A percentile compares a stretch with the other conserved stretches of the same genome.
Evolutionary conservation across 2,329 filamentous ascomycete species (phyloP).

Genomic region (Clarireedia hainanense): DNA sequence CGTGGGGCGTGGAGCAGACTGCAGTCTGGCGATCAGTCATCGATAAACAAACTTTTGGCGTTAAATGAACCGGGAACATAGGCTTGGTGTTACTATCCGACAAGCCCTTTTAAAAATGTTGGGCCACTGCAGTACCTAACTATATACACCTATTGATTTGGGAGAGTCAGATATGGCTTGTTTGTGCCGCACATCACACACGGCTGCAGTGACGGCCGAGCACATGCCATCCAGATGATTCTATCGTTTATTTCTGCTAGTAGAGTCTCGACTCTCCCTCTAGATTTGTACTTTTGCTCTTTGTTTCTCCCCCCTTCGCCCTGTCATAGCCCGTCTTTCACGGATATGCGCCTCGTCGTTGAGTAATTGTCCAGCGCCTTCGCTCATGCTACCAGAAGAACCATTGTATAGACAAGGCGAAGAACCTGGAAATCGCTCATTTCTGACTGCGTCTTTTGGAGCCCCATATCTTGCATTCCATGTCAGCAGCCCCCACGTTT

Average conservation of each 20-base stretch:
- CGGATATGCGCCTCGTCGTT: no score
- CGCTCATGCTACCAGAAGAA: background rate
- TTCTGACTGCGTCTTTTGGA: background rate
- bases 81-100: background rate
- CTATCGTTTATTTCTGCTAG: constrained; percentile 37
- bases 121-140: background rate
- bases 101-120: background rate
- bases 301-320: background rate
- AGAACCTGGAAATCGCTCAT: no score
- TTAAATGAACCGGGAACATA: background rate
- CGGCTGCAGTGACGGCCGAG: constrained; percentile 8
- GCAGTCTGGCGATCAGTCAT: constrained; percentile 1
- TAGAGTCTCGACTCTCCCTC: background rate
- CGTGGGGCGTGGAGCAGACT: background rate
- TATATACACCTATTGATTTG: background rate
- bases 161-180: background rate
- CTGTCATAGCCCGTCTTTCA: no score
- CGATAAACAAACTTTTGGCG: background rate
- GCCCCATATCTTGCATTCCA: constrained; percentile 3
- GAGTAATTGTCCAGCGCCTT: background rate
- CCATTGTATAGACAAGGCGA: no score
- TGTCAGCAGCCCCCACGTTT: background rate
- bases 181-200: constrained; percentile 5
- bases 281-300: constrained; percentile 43
- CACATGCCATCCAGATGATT: constrained; percentile 52